Evolutionary conservation across 345 rosid genomes (phyloP).

Genomic region (Gossypium raimondii): DNA sequence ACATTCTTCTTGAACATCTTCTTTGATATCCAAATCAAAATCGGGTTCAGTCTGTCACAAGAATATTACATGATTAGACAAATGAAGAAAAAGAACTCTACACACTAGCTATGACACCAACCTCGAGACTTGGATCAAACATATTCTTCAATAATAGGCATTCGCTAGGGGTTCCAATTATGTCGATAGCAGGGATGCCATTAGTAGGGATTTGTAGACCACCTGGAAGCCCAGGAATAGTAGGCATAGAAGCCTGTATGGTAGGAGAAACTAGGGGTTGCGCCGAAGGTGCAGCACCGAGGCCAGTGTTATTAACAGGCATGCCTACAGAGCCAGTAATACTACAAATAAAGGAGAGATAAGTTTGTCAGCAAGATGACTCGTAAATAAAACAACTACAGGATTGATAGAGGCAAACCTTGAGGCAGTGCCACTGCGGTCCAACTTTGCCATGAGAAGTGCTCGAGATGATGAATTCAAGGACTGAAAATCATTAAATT

Average conservation of each 20-base stretch:
- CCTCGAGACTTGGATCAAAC: slow-evolving; percentile 92
- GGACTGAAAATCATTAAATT: slow-evolving; percentile 46
- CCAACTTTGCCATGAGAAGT: slow-evolving; percentile 86
- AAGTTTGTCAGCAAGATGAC: slow-evolving; percentile 1
- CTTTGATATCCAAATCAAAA: slow-evolving; percentile 84
- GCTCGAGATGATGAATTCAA: slow-evolving; percentile 89
- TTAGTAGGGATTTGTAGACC: slow-evolving; percentile 45
- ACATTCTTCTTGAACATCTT: slow-evolving; percentile 83
- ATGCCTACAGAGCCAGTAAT: slow-evolving; percentile 34
- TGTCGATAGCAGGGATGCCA: slow-evolving; percentile 40
- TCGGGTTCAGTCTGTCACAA: slow-evolving; percentile 70
- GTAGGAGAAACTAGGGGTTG: slow-evolving; percentile 53
- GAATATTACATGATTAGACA: slow-evolving; percentile 7
- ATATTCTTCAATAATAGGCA: slow-evolving; percentile 80
- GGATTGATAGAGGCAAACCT: slow-evolving; percentile 41
- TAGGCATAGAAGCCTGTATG: slow-evolving; percentile 42
- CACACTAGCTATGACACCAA: slow-evolving; percentile 19
- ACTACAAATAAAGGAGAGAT: slow-evolving; percentile 23
- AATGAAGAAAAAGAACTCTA: not conserved
- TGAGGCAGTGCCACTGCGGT: slow-evolving; percentile 74
- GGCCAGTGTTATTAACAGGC: slow-evolving; percentile 39
- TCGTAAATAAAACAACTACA: not conserved
- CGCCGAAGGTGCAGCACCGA: slow-evolving; percentile 38
- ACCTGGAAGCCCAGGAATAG: slow-evolving; percentile 50
- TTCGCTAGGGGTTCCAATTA: slow-evolving; percentile 75